Conservation (phyloP, 257 asterid species). For the Linderniella brevidens region DNA sequence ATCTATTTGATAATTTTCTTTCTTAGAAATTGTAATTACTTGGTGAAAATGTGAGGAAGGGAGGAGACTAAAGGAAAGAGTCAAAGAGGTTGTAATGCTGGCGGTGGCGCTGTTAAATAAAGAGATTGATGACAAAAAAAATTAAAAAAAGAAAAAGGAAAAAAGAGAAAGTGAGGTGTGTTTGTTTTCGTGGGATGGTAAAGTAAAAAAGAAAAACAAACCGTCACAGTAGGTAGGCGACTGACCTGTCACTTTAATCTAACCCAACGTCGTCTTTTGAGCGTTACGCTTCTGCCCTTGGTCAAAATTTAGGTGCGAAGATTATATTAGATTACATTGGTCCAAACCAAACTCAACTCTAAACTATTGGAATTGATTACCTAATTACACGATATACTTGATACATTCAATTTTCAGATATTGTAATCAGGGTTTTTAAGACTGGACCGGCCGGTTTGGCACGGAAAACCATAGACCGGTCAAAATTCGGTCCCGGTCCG, state of each 20-base stretch:
- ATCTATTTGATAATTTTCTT: neutral
- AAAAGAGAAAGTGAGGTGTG: conserved; percentile 5
- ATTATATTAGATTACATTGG: conserved; percentile 34
- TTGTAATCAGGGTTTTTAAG: no score
- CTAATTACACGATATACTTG: no score
- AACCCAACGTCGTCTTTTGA: neutral
- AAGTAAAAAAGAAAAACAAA: no score
- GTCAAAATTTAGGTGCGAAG: conserved; percentile 59
- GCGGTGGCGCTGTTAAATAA: no score
- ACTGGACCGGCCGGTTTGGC: no score
- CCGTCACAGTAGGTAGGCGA: conserved; percentile 44
- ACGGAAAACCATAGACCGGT: no score
- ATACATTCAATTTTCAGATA: no score
- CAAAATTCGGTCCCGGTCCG: no score
- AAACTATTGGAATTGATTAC: no score
- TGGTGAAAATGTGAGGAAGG: conserved; percentile 1
- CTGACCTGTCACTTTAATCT: conserved; percentile 47
- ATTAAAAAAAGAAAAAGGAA: conserved; percentile 2
- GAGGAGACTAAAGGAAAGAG: conserved; percentile 8
- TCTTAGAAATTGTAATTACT: conserved; percentile 4
- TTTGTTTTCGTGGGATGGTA: no score
- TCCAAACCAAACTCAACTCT: conserved; percentile 2
- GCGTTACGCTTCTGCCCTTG: conserved; percentile 19
- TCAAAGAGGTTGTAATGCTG: conserved; percentile 15
- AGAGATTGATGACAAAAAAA: conserved; percentile 16